Conservation (phyloP, 192 early-diverging fungal genomes). For the Dimargaris cristalligena region DNA sequence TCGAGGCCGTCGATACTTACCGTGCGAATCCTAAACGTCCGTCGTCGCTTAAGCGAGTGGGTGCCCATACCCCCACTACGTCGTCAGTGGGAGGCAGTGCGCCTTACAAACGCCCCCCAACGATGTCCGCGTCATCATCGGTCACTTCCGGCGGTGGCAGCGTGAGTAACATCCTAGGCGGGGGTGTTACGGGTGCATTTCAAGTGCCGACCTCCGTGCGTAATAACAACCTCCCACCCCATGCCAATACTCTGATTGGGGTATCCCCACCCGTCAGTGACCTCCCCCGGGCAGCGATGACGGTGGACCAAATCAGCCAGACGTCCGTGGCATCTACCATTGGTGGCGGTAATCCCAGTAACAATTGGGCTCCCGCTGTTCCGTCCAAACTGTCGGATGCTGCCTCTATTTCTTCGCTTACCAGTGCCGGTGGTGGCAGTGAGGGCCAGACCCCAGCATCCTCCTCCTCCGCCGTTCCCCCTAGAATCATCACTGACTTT, state of each 20-base stretch:
- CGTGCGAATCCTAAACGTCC: slow-evolving; percentile 47
- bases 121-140: not conserved
- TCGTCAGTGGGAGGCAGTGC: not conserved
- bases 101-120: too few species aligned
- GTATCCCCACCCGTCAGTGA: not conserved
- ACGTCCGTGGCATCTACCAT: not conserved
- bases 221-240: not conserved
- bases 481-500: too few species aligned
- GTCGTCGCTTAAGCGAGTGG: slow-evolving; percentile 2
- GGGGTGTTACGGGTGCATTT: too few species aligned
- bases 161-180: too few species aligned
- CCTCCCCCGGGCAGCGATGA: not conserved
- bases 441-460: not conserved
- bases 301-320: not conserved
- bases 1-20: slow-evolving; percentile 96
- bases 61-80: not conserved
- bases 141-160: not conserved
- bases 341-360: not conserved
- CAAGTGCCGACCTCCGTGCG: not conserved
- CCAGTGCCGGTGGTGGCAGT: not conserved
- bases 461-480: too few species aligned
- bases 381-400: not conserved
- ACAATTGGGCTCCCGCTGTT: not conserved
- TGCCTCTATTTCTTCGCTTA: not conserved
- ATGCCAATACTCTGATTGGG: not conserved